Evolutionary conservation across 352 stramenopile genomes (phyloP).

Genomic region (Globisporangium irregulare): DNA sequence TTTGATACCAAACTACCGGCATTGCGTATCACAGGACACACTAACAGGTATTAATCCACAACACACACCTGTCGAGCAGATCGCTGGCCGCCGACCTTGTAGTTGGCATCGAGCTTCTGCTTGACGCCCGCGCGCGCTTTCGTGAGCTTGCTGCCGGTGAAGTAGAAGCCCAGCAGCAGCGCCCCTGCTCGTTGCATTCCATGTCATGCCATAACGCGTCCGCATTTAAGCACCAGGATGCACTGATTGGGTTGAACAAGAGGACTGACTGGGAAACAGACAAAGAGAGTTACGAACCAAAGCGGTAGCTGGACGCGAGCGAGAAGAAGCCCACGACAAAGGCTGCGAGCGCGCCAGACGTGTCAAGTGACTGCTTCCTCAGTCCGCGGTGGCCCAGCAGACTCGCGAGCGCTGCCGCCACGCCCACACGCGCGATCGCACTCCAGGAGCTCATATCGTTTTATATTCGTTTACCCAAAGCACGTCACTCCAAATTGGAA

Average conservation of each 20-base stretch:
- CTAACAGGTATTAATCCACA: not conserved
- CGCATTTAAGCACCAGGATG: not conserved
- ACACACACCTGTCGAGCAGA: constrained; percentile 40
- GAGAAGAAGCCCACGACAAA: constrained; percentile 68
- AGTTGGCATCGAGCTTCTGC: constrained; percentile 62
- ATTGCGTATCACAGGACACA: not conserved
- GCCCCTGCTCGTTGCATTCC: constrained; percentile 33
- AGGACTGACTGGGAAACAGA: not conserved
- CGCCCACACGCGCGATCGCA: constrained; percentile 26
- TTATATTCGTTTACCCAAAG: not conserved
- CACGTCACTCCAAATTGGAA: too few species aligned
- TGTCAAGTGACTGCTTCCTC: constrained; percentile 67
- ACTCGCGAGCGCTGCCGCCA: constrained; percentile 42
- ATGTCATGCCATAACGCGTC: not conserved
- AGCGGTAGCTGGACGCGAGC: constrained; percentile 61
- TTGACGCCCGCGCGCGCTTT: constrained; percentile 62
- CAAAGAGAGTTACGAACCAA: constrained; percentile 30
- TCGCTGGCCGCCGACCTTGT: constrained; percentile 79
- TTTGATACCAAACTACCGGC: not conserved
- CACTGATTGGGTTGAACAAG: not conserved
- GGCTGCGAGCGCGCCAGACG: constrained; percentile 53
- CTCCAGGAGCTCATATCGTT: not conserved
- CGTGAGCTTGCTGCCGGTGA: constrained; percentile 83
- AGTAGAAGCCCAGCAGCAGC: constrained; percentile 84
- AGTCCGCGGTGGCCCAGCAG: constrained; percentile 46